Evolutionary conservation across 495 filamentous ascomycete genomes (phyloP), one percentile per base, ranked within the genome.

Genomic region (Penicillium pancosmium): DNA sequence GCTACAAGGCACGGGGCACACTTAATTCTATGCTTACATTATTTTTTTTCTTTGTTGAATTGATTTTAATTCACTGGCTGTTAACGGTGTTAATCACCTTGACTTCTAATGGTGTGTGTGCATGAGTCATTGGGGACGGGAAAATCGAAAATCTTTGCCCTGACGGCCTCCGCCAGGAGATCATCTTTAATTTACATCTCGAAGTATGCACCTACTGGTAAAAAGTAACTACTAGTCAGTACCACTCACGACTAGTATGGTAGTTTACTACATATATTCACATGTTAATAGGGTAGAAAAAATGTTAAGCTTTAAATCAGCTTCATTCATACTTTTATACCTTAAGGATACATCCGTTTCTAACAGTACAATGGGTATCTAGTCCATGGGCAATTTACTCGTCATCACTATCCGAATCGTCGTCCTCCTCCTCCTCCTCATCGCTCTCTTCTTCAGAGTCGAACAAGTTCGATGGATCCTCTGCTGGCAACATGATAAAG

Each of bases 401-500:
- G 49, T 80, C 80, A 51, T 52, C 55, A 25, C 75, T 78, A 0
- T 67, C 73, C 9, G 79, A 76, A 31, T 79, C 75, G 36, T 83
- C 80, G 36, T 83, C 80, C 4, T 73, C 73, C 35, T 73, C 69
- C 9, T 75, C 76, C 59, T 60, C 61, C 1, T 72, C 71, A 25
- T 70, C 75, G 54, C 65, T 78, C 0, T 71, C 71, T 35, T 70
- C 75, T 54, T 66, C 78, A 43, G 68, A 69, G 48, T 71, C 73
- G 33, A 71, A 56, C 18, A 72, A 63, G 7, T 65, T 67, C 8
- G 69, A 70, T 34, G 69, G 62, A 56, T 77, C 71, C 49, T 78
- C 74, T 1, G 77, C 63, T 46, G 72, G 66, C 57, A 78, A 52
- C 93, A 98, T 96, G 57, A 90, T 77, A 71, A 97, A 98, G 44